Evolutionary conservation across 2,329 filamentous ascomycete species (phyloP).

Genomic region (Arthrobotrys conoides): DNA sequence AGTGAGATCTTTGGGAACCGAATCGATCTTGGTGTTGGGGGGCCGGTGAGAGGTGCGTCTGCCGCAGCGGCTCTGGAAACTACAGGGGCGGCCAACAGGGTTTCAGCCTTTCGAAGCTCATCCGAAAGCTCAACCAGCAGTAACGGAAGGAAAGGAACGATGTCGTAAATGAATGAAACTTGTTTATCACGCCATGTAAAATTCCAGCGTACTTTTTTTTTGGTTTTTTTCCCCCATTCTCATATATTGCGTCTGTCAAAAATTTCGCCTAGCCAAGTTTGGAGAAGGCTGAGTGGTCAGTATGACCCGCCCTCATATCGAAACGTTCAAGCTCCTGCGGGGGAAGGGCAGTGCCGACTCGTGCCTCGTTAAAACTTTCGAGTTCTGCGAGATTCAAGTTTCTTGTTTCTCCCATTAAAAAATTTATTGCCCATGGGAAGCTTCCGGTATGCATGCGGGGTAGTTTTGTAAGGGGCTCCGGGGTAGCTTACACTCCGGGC

Average conservation of each 20-base stretch:
- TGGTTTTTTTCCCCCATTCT: not conserved
- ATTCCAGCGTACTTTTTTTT: not conserved
- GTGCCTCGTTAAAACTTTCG: slow-evolving; percentile 28
- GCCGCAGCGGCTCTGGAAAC: slow-evolving; percentile 51
- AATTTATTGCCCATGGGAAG: not conserved
- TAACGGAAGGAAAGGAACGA: slow-evolving; percentile 8
- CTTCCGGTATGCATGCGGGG: not conserved
- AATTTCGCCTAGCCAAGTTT: slow-evolving; percentile 56
- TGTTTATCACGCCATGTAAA: slow-evolving; percentile 12
- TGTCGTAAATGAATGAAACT: slow-evolving; percentile 37
- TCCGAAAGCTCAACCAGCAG: not conserved
- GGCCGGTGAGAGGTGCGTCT: not conserved
- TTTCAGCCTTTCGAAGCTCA: slow-evolving; percentile 31
- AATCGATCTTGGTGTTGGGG: slow-evolving; percentile 15
- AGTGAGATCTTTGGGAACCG: slow-evolving; percentile 35
- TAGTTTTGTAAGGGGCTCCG: not conserved
- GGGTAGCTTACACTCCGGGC: not conserved
- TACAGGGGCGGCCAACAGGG: slow-evolving; percentile 39
- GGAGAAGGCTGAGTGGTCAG: slow-evolving; percentile 44
- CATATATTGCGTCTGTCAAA: not conserved
- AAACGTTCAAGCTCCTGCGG: slow-evolving; percentile 24
- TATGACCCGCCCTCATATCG: slow-evolving; percentile 10
- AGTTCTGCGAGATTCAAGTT: not conserved
- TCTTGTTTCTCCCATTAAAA: not conserved
- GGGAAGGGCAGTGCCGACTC: slow-evolving; percentile 28